Conservation (phyloP, 768 basidiomycete genomes). For the Russula foetens region DNA sequence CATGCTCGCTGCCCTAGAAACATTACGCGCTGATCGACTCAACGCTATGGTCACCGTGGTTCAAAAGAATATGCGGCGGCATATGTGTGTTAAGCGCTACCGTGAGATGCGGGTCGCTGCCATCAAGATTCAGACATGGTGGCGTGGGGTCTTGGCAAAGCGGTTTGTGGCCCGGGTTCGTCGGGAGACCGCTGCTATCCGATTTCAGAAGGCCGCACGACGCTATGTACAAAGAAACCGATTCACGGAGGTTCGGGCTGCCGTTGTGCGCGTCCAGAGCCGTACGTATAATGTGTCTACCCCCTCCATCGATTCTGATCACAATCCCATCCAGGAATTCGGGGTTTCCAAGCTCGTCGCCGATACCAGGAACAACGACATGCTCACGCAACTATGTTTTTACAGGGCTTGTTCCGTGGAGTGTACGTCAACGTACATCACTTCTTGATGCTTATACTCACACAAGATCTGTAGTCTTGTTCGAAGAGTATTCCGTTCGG, state of each 20-base stretch:
- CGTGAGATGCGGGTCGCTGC: slow-evolving; percentile 59
- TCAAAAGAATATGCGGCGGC: slow-evolving; percentile 93
- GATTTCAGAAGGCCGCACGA: slow-evolving; percentile 67
- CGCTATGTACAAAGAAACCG: slow-evolving; percentile 64
- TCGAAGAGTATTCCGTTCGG: slow-evolving; percentile 45
- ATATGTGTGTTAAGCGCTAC: slow-evolving; percentile 78
- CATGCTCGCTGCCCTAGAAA: slow-evolving; percentile 94
- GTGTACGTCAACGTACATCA: slow-evolving; percentile 47
- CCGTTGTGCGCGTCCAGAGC: slow-evolving; percentile 72
- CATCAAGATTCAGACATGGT: slow-evolving; percentile 89
- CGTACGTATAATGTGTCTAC: slow-evolving; percentile 46
- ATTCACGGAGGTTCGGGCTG: slow-evolving; percentile 53
- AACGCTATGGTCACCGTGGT: slow-evolving; percentile 90
- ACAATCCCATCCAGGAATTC: slow-evolving; percentile 44
- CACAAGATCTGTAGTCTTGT: slow-evolving; percentile 34
- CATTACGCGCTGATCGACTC: slow-evolving; percentile 78
- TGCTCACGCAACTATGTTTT: slow-evolving; percentile 50
- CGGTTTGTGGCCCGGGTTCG: slow-evolving; percentile 62
- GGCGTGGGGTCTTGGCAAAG: slow-evolving; percentile 79
- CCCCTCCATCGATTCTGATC: slow-evolving; percentile 5
- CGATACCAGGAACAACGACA: slow-evolving; percentile 49
- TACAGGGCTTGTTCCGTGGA: slow-evolving; percentile 86
- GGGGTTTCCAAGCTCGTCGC: slow-evolving; percentile 64
- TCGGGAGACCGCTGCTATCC: slow-evolving; percentile 63
- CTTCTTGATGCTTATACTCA: background rate